Evolutionary conservation across 2,329 filamentous ascomycete genomes (phyloP).

Genomic region (Huntiella savannae): DNA sequence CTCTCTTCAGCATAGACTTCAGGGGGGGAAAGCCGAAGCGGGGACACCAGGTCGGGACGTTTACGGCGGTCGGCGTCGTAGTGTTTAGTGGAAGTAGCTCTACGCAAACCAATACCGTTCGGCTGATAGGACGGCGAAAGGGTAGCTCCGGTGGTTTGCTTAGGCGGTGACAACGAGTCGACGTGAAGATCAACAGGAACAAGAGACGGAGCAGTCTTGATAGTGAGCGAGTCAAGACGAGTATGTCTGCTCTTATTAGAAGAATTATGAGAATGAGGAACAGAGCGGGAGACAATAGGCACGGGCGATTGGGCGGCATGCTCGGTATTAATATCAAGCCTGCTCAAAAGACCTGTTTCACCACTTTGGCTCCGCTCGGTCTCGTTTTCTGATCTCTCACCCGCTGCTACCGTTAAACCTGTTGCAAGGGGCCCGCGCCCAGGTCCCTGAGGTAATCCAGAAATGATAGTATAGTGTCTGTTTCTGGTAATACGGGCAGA

Average conservation of each 20-base stretch:
- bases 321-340: neutral
- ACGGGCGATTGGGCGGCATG: neutral
- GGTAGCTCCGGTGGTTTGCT: neutral
- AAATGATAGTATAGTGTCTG: neutral
- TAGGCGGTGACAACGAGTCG: neutral
- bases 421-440: conserved; percentile 5
- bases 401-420: neutral
- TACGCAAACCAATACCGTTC: conserved; percentile 1
- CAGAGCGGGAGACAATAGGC: neutral
- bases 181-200: conserved; percentile 4
- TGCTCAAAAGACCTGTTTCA: neutral
- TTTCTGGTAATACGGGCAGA: neutral
- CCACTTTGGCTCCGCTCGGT: neutral
- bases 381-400: neutral
- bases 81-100: conserved; percentile 11
- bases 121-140: neutral
- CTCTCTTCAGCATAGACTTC: conserved; percentile 1
- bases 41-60: conserved; percentile 9
- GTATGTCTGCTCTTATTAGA: conserved; percentile 8
- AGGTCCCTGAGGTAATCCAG: neutral
- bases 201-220: neutral
- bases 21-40: conserved; percentile 10
- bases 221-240: conserved; percentile 6
- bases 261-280: neutral
- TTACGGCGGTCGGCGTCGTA: conserved; percentile 9